Base-by-base conservation (phyloP, 148 eudicot genomes). In the Spergularia bocconei region DNA sequence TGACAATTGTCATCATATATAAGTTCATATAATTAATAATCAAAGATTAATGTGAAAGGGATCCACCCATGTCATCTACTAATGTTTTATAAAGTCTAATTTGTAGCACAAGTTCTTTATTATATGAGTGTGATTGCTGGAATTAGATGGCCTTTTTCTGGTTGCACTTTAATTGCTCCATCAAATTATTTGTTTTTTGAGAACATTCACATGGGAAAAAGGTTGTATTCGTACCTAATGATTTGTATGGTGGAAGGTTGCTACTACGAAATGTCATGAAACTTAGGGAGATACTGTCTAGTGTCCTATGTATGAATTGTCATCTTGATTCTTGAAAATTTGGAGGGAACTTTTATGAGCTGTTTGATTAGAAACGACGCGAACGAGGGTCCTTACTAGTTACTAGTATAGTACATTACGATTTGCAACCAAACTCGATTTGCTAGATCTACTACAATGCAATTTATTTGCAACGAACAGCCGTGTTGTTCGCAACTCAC, bases 61-160 rank as follows among this genome's bases (percentile, higher is more conserved):
- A 75, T 75, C 48, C 75, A 74, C 52, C 61, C n/a, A 48, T 44
- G 65, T 23, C 44, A 59, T 12, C 52, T 50, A 51, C 70, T 41
- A 66, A n/a, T 55, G 21, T 55, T 47, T 47, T 9, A 74, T 47
- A 58, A 33, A 38, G 15, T 48, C n/a, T 69, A 44, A 44, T 21
- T 11, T 16, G 20, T 56, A 16, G 38, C n/a, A 36, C 56, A 15
- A 33, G 39, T 60, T 15, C 15, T 20, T 41, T 11, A 15, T 0
- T 6, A 10, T 17, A 54, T 60, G 74, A 77, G 60, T 38, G 75
- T 61, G 75, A 52, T 77, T 69, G 80, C 75, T 62, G 79, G 70
- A 29, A 29, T 29, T 29, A 29, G 36, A 29, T 29, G 36, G 36
- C 36, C 36, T 62, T 20, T 70, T 77, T 77, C 62, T 73, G 50